Evolutionary conservation across 306 rosid species (phyloP).

Genomic region (Corylus americana): DNA sequence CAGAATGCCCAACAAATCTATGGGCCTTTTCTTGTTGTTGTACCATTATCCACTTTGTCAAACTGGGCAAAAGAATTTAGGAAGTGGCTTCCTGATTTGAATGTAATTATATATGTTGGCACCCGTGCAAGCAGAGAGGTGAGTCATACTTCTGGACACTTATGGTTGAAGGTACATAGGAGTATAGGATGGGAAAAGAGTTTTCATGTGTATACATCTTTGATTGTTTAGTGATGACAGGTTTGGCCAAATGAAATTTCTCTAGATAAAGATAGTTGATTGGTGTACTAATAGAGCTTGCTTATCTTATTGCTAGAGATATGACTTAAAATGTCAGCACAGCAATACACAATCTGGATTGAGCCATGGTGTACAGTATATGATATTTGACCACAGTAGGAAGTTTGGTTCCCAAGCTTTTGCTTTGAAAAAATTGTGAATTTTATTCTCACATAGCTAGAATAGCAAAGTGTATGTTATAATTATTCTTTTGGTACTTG

Average conservation of each 20-base stretch:
- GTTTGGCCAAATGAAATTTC: not conserved
- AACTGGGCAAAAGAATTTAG: constrained; percentile 99
- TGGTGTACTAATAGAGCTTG: too few relatives aligned
- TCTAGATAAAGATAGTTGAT: not conserved
- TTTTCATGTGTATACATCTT: not conserved
- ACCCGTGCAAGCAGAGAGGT: constrained; percentile 99
- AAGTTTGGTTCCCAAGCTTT: not conserved
- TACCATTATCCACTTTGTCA: constrained; percentile 91
- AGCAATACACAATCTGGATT: not conserved
- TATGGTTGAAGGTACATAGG: constrained; percentile 11
- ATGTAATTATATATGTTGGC: constrained; percentile 93
- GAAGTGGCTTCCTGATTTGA: constrained; percentile 99
- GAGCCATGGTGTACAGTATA: not conserved
- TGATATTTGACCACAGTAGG: not conserved
- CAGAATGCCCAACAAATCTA: constrained; percentile 97
- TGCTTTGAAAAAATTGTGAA: not conserved
- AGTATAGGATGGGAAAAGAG: not conserved
- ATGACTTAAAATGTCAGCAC: not conserved
- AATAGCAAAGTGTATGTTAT: not conserved
- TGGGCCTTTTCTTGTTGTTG: constrained; percentile 98
- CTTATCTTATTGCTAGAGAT: not conserved
- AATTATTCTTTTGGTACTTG: not conserved
- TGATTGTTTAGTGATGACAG: not conserved
- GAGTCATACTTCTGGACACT: constrained; percentile 29
- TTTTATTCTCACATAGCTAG: not conserved